Conservation (phyloP, 306 rosid species). For the Cyamopsis tetragonoloba region DNA sequence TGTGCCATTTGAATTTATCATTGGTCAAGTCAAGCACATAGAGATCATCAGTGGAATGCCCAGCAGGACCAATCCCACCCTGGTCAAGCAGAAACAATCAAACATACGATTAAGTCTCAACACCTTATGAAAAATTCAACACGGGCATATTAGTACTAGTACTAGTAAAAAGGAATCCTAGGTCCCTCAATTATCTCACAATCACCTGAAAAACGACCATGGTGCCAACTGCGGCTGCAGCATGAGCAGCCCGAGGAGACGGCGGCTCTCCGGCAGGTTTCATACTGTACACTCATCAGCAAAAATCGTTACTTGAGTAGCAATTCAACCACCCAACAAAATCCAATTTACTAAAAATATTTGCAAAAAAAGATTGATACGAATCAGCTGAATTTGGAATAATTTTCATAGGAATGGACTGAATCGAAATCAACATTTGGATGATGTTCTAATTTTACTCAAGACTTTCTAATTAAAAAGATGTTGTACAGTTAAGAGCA, state of each 20-base stretch:
- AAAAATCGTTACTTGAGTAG: conserved; percentile 24
- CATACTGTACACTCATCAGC: conserved; percentile 47
- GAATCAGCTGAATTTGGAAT: neutral
- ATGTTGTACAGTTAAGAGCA: too few species aligned
- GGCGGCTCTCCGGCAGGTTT: conserved; percentile 98
- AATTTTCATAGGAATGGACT: too few species aligned
- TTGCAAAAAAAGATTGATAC: neutral
- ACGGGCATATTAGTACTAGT: neutral
- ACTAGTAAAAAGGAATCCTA: neutral
- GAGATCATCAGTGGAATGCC: conserved; percentile 94
- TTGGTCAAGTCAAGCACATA: conserved; percentile 86
- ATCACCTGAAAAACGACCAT: conserved; percentile 99
- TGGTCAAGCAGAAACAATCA: conserved; percentile 42
- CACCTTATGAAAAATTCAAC: conserved; percentile 2
- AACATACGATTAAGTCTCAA: conserved; percentile 19
- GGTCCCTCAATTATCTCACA: neutral
- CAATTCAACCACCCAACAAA: conserved; percentile 24
- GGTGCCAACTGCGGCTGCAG: conserved; percentile 91
- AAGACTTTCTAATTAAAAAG: too few species aligned
- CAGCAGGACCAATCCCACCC: conserved; percentile 99
- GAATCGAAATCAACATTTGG: too few species aligned
- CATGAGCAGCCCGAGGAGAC: conserved; percentile 97
- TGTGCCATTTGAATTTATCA: conserved; percentile 96
- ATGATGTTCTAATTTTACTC: too few species aligned
- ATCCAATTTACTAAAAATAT: neutral